Evolutionary conservation across 495 filamentous ascomycete species (phyloP).

Genomic region (Penicillium lagena): DNA sequence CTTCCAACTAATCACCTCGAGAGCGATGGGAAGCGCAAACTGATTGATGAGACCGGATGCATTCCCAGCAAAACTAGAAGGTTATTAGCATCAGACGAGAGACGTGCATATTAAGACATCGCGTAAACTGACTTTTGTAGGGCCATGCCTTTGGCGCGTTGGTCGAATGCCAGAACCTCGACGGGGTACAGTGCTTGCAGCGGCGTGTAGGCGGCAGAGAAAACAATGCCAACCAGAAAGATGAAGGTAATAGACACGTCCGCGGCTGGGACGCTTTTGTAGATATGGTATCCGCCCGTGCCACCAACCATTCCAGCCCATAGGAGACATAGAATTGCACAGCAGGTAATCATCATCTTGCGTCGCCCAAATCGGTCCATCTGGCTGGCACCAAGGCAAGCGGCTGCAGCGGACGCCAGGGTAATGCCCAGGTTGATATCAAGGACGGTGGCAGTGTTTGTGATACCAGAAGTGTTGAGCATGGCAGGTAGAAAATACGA

Average conservation of each 20-base stretch:
- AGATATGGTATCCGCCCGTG: too few species aligned
- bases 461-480: constrained; percentile 1
- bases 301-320: too few species aligned
- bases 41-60: constrained; percentile 29
- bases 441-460: not conserved
- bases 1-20: constrained; percentile 60
- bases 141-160: constrained; percentile 60
- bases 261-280: constrained; percentile 1
- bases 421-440: constrained; percentile 10
- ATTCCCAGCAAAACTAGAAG: too few species aligned
- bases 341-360: constrained; percentile 33
- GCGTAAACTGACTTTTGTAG: constrained; percentile 36
- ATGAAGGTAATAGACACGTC: constrained; percentile 53
- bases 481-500: constrained; percentile 39
- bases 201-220: constrained; percentile 56
- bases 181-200: constrained; percentile 62
- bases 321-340: too few species aligned
- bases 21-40: constrained; percentile 49
- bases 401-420: constrained; percentile 17
- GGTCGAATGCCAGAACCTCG: constrained; percentile 53
- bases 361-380: constrained; percentile 51
- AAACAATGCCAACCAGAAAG: constrained; percentile 60
- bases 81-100: too few species aligned
- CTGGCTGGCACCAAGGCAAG: constrained; percentile 54
- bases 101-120: not conserved